Evolutionary conservation across 345 rosid genomes (phyloP).

Genomic region (Angophora floribunda): DNA sequence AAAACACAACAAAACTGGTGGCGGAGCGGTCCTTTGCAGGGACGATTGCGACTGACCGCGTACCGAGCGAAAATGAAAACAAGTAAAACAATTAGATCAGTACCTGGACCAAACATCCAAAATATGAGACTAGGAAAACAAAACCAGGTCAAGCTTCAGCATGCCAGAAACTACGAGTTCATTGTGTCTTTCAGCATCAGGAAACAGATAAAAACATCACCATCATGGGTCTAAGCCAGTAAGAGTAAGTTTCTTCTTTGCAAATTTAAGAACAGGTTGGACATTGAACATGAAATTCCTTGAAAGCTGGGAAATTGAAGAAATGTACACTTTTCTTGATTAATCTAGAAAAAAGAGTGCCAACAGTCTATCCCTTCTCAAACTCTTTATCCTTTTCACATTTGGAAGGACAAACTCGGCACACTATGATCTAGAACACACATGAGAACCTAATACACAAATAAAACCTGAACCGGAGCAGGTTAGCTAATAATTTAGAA

Average conservation of each 20-base stretch:
- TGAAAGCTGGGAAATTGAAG: not conserved
- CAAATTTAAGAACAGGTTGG: not conserved
- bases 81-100: not conserved
- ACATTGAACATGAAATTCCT: not conserved
- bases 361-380: not conserved
- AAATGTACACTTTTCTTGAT: not conserved
- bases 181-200: not conserved
- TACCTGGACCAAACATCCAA: not conserved
- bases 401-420: not conserved
- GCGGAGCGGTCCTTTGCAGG: not conserved
- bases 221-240: not conserved
- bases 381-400: not conserved
- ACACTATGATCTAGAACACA: conserved; percentile 3
- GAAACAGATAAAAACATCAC: not conserved
- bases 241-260: not conserved
- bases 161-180: not conserved
- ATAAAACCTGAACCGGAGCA: not conserved
- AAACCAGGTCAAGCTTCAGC: not conserved
- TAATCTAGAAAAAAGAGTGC: conserved; percentile 1
- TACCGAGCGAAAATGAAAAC: not conserved
- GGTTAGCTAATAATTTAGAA: not conserved
- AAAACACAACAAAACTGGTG: not conserved
- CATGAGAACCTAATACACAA: not conserved
- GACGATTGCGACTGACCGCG: not conserved
- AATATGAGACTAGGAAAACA: not conserved